Evolutionary conservation across 768 basidiomycete genomes (phyloP), one percentile per base, ranked within the genome.

Genomic region (Pulveroboletus ravenelii): DNA sequence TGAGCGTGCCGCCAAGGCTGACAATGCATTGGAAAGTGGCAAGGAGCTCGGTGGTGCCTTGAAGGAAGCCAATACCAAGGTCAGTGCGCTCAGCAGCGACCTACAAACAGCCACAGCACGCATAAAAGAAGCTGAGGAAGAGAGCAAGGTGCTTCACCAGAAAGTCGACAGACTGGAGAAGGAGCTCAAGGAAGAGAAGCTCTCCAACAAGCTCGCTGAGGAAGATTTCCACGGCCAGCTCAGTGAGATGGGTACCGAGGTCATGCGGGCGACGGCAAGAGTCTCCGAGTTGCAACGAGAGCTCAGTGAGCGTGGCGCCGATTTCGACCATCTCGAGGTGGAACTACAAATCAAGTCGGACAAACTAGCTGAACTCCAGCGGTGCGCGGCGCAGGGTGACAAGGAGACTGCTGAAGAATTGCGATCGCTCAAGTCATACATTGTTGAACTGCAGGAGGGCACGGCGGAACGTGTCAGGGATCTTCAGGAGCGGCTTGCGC

Each of bases 21-120:
- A 89, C 57, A 70, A 65, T 25, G 77, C 79, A 12, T 69, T 89
- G 45, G 84, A 81, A 62, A 78, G 71, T 47, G 84, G 78, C 34
- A 77, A 78, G 54, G 89, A 89, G 41, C 73, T 89, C 1, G 88
- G 86, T 2, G 78, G 78, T 0, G 84, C 84, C 45, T 61, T 89
- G 49, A 77, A 75, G 51, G 80, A 82, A 36, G 85, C 84, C 17
- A 85, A 88, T 52, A 75, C 82, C 48, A 76, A 78, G 17, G 69
- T 85, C 34, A 76, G 70, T 29, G 69, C 76, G 45, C 68, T 84
- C 39, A 77, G 78, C 60, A 72, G 72, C 13, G 82, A 88, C 45
- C 66, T 90, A 37, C 75, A 78, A 38, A 41, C 9, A 17, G 41
- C 84, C 17, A 82, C 78, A 51, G 62, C 70, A 1, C 80, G 82